phyloP scores from a whole-genome alignment of 352 stramenopile species.

The Pseudoperonospora humuli region DNA sequence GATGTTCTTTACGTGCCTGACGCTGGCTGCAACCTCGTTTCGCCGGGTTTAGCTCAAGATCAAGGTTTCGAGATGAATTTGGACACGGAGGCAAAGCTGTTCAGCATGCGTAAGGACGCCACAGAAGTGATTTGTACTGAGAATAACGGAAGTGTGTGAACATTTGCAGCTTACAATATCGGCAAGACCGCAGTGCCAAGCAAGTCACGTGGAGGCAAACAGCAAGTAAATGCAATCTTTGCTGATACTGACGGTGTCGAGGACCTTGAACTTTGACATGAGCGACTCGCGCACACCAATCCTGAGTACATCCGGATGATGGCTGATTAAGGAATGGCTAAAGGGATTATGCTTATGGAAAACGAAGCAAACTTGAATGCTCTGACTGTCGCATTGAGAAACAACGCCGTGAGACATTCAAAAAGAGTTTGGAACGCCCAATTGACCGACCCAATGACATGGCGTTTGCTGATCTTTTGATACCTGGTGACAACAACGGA shows the following conservation, averaged over 20 bases:
- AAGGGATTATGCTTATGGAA: slow-evolving; percentile 10
- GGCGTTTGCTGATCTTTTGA: slow-evolving; percentile 8
- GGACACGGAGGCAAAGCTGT: slow-evolving; percentile 1
- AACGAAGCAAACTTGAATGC: slow-evolving; percentile 6
- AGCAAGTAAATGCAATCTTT: slow-evolving; percentile 7
- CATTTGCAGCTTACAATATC: slow-evolving; percentile 4
- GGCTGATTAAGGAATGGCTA: slow-evolving; percentile 9
- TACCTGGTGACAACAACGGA: slow-evolving; percentile 3
- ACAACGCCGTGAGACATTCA: slow-evolving; percentile 5
- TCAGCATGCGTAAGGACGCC: slow-evolving; percentile 4
- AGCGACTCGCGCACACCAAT: slow-evolving; percentile 1
- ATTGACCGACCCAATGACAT: slow-evolving; percentile 7
- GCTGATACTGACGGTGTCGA: slow-evolving; percentile 4
- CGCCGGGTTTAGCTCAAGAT: slow-evolving; percentile 3
- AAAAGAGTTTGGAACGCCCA: slow-evolving; percentile 2
- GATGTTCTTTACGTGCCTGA: slow-evolving; percentile 6
- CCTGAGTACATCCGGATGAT: slow-evolving; percentile 10
- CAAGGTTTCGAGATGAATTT: slow-evolving; percentile 12
- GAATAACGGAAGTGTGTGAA: slow-evolving; percentile 9
- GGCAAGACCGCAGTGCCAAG: background rate
- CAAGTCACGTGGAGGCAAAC: background rate
- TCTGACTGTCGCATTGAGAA: slow-evolving; percentile 11
- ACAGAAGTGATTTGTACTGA: slow-evolving; percentile 6
- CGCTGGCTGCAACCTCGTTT: slow-evolving; percentile 13
- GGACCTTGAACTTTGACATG: slow-evolving; percentile 5